Base-by-base conservation (phyloP, 306 rosid genomes). In the Citrullus colocynthis region DNA sequence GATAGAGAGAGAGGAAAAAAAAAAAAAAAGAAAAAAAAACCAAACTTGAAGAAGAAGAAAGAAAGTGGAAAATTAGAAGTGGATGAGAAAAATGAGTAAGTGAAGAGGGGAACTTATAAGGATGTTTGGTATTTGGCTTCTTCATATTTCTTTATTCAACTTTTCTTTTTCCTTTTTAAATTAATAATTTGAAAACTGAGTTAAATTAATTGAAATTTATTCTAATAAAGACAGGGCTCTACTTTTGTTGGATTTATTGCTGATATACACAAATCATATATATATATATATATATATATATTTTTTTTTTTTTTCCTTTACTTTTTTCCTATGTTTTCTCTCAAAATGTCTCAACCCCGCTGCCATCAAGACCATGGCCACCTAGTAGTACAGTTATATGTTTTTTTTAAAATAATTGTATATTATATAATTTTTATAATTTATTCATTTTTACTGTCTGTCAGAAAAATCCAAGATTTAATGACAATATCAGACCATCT, bases 101-200 rank as follows among this genome's bases (percentile, higher is more conserved):
- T 78, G 87, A 84, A 84, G 79, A 86, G 83, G 83, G 79, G 55
- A 83, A 89, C 85, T 95, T 89, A 89, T 90, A 88, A 75, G 87
- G 78, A 66, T 79, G 42, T 52, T 3, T 78, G 85, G 81, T 64
- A 52, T 71, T 76, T 76, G 62, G 75, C 81, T 80, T 48, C 64
- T 42, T 60, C 20, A 63, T 65, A 59, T 59, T 58, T 60, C 79
- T 36, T 37, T 21, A 4, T 7, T 36, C 1, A 2, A 0, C 20
- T 14, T 79, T 72, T 24, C 5, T 14, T 52, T 42, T 8, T 42
- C 11, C 44, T 36, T 30, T 18, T 36, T 12, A 65, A 44, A 18
- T 70, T 24, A 78, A 78, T 10, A 17, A 39, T 41, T 69, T 69
- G 24, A 55, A 55, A 16, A 5, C 11, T 32, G 0, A 5, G 8